These are phyloP conservation scores for Stylosanthes scabra DNA, from an alignment of 331 rosid species.

Conservation along the genomic window DNA sequence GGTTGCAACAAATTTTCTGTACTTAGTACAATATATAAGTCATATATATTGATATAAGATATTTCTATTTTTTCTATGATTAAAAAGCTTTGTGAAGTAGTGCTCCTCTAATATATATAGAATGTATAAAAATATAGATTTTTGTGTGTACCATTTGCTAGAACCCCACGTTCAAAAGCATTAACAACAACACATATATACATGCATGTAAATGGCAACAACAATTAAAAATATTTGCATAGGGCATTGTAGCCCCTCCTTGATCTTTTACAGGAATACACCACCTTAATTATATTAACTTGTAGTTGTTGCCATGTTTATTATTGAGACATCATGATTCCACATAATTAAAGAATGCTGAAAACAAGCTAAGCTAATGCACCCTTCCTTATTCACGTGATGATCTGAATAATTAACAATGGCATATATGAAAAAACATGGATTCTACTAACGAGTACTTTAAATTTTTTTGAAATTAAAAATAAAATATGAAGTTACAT, in stretches of 20 bases:
- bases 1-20: too few species aligned
- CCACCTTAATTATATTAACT: slow-evolving; percentile 26
- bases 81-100: too few species aligned
- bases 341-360: slow-evolving; percentile 12
- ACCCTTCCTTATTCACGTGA: background rate
- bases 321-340: background rate
- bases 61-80: too few species aligned
- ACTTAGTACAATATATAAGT: too few species aligned
- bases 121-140: too few species aligned
- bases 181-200: background rate
- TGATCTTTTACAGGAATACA: slow-evolving; percentile 37
- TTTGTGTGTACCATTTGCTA: background rate
- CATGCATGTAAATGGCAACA: background rate
- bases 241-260: slow-evolving; percentile 39
- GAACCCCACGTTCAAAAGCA: background rate
- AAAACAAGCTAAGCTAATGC: background rate
- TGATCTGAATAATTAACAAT: background rate
- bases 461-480: too few species aligned
- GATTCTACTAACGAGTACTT: too few species aligned
- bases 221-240: slow-evolving; percentile 6
- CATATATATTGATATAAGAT: too few species aligned
- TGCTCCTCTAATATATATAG: too few species aligned
- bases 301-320: background rate
- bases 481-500: too few species aligned
- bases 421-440: too few species aligned